Evolutionary conservation across 176 grass and related monocot species (phyloP), one percentile per base, ranked within the genome.

Genomic region (Hyparrhenia diplandra): DNA sequence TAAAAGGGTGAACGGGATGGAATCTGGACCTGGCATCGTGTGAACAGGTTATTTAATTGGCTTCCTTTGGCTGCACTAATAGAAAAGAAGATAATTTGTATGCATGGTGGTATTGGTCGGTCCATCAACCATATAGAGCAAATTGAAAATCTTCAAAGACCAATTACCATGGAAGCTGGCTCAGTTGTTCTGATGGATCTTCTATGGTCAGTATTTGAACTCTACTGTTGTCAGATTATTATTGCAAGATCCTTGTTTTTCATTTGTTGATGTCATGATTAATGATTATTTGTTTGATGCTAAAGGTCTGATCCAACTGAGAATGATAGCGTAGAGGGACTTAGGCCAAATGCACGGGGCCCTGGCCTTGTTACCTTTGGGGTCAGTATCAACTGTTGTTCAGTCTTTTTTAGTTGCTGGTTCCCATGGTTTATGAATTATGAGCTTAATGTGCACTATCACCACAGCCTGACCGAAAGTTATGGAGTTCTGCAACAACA

Each of bases 401-500:
- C n/a, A 1, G 31, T 52, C 14, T 4, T 74, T 78, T 42, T 85
- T 16, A 20, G 13, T 2, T 85, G 10, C 40, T 75, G 37, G 37
- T 65, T 58, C 24, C 13, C 24, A 25, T 64, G 64, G 24, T 65
- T 73, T 85, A 29, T 41, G 49, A 21, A 54, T 54, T 21, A 29
- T 49, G 54, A 32, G 36, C 80, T 23, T 82, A 59, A 71, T 3
- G 3, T 59, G 16, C 24, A 30, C 58, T 76, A 2, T 91, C 51
- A 37, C 28, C 67, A n/a, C 91, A 99, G 96, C 96, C 96, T 83
- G 96, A 99, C 29, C n/a, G n/a, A 87, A 90, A 80, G 96, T 99
- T 73, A 95, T 95, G 96, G 96, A 99, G 86, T 99, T 99, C 80
- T 99, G 96, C 83, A 89, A 95, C 78, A 99, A 99, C 73, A 99